A percentile compares a stretch with the other conserved stretches of the same genome.
Evolutionary conservation across 2,329 filamentous ascomycete species (phyloP).

Genomic region (Phyllosticta ampelicida): DNA sequence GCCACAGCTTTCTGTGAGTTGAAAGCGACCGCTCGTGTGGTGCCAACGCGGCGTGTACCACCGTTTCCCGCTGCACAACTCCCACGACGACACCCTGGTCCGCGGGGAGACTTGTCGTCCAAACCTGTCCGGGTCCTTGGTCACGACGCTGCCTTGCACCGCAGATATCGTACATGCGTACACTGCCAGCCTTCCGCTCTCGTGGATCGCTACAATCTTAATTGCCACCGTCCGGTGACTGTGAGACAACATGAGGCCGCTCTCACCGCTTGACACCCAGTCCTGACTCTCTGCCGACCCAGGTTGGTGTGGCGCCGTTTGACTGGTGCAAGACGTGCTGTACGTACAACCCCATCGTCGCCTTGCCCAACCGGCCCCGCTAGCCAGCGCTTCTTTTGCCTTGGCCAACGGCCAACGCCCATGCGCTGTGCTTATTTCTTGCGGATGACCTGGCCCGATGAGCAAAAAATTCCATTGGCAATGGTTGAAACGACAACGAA

Average conservation of each 20-base stretch:
- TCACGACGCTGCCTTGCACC: background rate
- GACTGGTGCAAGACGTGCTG: background rate
- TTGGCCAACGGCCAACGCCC: too few relatives aligned
- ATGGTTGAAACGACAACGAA: background rate
- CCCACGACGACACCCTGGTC: too few relatives aligned
- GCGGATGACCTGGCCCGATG: background rate
- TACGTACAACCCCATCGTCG: background rate
- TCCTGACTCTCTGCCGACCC: background rate
- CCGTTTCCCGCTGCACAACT: background rate
- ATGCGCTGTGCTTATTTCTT: background rate
- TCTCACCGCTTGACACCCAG: background rate
- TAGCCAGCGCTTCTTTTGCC: too few relatives aligned
- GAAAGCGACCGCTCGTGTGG: constrained; percentile 10
- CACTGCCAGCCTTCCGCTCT: background rate
- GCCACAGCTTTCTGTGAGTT: constrained; percentile 7
- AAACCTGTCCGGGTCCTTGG: background rate
- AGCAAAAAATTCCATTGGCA: background rate
- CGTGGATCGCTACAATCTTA: background rate
- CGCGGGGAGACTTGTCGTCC: background rate
- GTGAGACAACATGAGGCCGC: background rate
- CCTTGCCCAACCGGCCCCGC: background rate
- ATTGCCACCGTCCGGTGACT: background rate
- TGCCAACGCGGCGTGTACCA: constrained; percentile 6
- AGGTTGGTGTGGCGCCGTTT: background rate
- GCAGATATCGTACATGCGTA: too few relatives aligned